phyloP scores from a whole-genome alignment of 495 filamentous ascomycete species.

The Podospora pseudocomata region DNA sequence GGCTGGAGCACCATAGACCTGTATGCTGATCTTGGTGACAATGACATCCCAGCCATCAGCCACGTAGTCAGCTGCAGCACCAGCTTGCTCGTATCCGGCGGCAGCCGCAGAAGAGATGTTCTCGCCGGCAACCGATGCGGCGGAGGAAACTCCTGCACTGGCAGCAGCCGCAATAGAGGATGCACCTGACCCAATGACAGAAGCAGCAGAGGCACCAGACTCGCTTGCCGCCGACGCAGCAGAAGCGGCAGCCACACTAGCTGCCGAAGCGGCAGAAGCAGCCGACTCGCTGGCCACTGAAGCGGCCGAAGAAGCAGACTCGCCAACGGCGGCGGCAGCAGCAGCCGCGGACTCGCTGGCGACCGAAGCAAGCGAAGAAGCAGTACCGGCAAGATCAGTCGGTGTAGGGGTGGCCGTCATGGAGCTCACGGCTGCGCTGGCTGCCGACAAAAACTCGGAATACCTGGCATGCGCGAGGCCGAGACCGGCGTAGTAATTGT shows the following conservation, averaged over 20 bases:
- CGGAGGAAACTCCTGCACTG: slow-evolving; percentile 25
- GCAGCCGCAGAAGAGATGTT: slow-evolving; percentile 28
- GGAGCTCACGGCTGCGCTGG: slow-evolving; percentile 57
- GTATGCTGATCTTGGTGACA: slow-evolving; percentile 62
- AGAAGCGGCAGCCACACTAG: slow-evolving; percentile 22
- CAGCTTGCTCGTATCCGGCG: slow-evolving; percentile 26
- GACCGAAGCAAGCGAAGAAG: slow-evolving; percentile 35
- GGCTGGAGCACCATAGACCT: slow-evolving; percentile 69
- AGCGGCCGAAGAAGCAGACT: slow-evolving; percentile 28
- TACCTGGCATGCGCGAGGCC: slow-evolving; percentile 75
- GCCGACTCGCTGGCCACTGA: slow-evolving; percentile 27
- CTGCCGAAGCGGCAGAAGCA: slow-evolving; percentile 32
- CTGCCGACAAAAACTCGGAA: slow-evolving; percentile 65
- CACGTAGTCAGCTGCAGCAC: slow-evolving; percentile 38
- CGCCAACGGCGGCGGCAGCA: slow-evolving; percentile 30
- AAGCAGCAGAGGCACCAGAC: slow-evolving; percentile 25
- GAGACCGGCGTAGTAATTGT: slow-evolving; percentile 73
- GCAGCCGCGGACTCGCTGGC: slow-evolving; percentile 34
- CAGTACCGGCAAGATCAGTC: slow-evolving; percentile 42
- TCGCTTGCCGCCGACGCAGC: slow-evolving; percentile 29
- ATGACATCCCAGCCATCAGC: slow-evolving; percentile 62
- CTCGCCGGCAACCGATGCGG: slow-evolving; percentile 38
- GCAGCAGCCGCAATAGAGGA: slow-evolving; percentile 37
- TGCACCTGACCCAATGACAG: slow-evolving; percentile 23
- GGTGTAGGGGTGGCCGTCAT: slow-evolving; percentile 48